Evolutionary conservation across 1,139 yeast genomes (phyloP).

Genomic region (Saccharomyces hybrid): DNA sequence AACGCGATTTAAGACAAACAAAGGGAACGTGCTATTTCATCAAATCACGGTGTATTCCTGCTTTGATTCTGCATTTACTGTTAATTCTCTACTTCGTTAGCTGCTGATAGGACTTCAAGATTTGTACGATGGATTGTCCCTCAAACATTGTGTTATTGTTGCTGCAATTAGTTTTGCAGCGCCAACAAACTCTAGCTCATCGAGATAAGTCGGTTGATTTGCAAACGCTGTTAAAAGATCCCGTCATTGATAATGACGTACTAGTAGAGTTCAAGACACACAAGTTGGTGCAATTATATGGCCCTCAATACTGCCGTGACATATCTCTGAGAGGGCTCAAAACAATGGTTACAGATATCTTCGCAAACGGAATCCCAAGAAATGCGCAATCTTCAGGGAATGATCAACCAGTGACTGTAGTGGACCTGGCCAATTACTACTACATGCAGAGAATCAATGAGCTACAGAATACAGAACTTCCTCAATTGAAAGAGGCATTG

Average conservation of each 20-base stretch:
- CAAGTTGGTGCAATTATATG: slow-evolving; percentile 19
- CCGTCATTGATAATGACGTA: slow-evolving; percentile 22
- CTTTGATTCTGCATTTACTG: not conserved
- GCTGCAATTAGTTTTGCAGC: slow-evolving; percentile 23
- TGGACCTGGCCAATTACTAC: slow-evolving; percentile 26
- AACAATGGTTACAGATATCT: slow-evolving; percentile 18
- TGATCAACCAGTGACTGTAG: slow-evolving; percentile 14
- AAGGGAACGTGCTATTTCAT: not conserved
- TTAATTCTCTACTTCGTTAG: not conserved
- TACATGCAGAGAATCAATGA: slow-evolving; percentile 21
- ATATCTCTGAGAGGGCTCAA: slow-evolving; percentile 20
- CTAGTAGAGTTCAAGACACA: slow-evolving; percentile 20
- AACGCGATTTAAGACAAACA: not conserved
- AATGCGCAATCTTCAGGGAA: not conserved
- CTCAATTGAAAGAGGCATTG: slow-evolving; percentile 11
- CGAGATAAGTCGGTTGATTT: slow-evolving; percentile 15
- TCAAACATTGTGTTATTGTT: slow-evolving; percentile 23
- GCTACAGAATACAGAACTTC: slow-evolving; percentile 20
- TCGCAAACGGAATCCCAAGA: slow-evolving; percentile 14
- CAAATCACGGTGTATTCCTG: not conserved
- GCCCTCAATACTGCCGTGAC: slow-evolving; percentile 16
- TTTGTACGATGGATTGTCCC: slow-evolving; percentile 8
- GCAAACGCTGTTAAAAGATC: slow-evolving; percentile 18
- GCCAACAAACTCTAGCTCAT: slow-evolving; percentile 24
- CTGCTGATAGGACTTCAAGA: not conserved